Base-by-base conservation (phyloP, 2,329 filamentous ascomycete species). In the Gaeumannomyces sp. region DNA sequence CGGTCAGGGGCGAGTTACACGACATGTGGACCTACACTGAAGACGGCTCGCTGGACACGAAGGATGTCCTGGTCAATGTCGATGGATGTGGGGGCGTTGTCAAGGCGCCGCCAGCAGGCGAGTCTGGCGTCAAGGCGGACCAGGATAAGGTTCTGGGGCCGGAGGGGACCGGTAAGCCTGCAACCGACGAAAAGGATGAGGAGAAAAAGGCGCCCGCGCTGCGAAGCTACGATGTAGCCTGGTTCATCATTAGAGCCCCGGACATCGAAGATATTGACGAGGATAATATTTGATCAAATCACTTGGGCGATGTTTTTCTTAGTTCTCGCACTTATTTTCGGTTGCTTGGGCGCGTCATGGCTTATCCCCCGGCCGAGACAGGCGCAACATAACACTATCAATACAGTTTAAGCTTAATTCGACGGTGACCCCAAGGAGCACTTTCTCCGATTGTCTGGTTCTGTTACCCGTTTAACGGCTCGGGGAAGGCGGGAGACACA, bases 21-120 rank as follows among this genome's bases (percentile, higher is more conserved):
- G 76, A 87, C 58, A 89, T 98, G 85, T 96, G 91, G 89, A 80
- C 80, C 3, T 98, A 93, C 72, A 93, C 87, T 0, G 94, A 98
- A 73, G 85, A 88, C 68, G 84, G 83, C 4, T 83, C 77, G 64
- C 73, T 87, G 3, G 85, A 87, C 68, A 81, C 77, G 0, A 71
- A 77, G 57, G 84, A 87, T 60, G 79, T 84, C 1, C 76, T 87
- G 0, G 83, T 86, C 2, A 82, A 85, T 64, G 73, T 86, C 1
- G 83, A 84, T 60, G 77, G 72, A 0, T 68, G 83, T 7, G 83
- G 83, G 0, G 79, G 79, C 35, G 74, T 79, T 0, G 70, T 83
- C 33, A 77, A 79, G 69, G 73, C 75, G 65, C 25, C n/a, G 5
- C 25, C 25, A 27, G n/a, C 25, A 2, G 22, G 14, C 13, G 57